These are phyloP conservation scores for Kickxella alabastrina DNA, from an alignment of 192 early-diverging fungal species.

Conservation along the genomic window DNA sequence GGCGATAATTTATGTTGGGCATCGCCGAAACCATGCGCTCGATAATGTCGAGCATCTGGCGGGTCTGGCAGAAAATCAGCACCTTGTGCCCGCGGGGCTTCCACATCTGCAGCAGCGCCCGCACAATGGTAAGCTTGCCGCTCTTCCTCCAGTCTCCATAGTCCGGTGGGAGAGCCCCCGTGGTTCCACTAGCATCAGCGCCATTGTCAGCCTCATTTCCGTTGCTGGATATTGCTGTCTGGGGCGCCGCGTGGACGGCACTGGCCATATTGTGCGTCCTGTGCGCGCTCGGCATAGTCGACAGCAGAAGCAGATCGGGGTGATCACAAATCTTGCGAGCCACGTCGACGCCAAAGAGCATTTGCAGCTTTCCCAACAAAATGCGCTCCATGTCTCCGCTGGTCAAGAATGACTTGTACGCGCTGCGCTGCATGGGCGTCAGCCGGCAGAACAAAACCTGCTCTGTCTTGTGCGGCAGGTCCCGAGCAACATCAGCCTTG, in stretches of 20 bases:
- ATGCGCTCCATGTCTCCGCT: slow-evolving; percentile 74
- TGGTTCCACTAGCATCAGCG: neutral
- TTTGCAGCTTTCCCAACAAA: slow-evolving; percentile 73
- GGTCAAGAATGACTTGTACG: slow-evolving; percentile 70
- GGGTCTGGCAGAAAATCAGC: slow-evolving; percentile 90
- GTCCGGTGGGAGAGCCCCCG: slow-evolving; percentile 20
- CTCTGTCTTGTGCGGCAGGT: slow-evolving; percentile 88
- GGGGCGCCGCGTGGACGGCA: neutral
- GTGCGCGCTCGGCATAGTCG: slow-evolving; percentile 18
- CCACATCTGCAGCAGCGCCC: slow-evolving; percentile 83
- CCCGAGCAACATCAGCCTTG: slow-evolving; percentile 87
- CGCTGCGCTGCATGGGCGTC: slow-evolving; percentile 64
- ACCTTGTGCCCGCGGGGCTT: slow-evolving; percentile 75
- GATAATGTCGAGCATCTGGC: slow-evolving; percentile 94
- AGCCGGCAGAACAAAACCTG: slow-evolving; percentile 91
- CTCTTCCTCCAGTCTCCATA: slow-evolving; percentile 51
- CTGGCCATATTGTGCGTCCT: slow-evolving; percentile 9
- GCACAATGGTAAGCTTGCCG: slow-evolving; percentile 90
- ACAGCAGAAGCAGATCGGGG: slow-evolving; percentile 64
- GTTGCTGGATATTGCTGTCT: slow-evolving; percentile 1
- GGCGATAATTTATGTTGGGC: slow-evolving; percentile 61
- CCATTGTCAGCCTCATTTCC: slow-evolving; percentile 1
- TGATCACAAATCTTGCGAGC: slow-evolving; percentile 98
- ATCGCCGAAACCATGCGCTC: slow-evolving; percentile 62
- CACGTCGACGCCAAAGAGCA: slow-evolving; percentile 85